Evolutionary conservation across 352 stramenopile species (phyloP).

Genomic region (Pythium sp.): DNA sequence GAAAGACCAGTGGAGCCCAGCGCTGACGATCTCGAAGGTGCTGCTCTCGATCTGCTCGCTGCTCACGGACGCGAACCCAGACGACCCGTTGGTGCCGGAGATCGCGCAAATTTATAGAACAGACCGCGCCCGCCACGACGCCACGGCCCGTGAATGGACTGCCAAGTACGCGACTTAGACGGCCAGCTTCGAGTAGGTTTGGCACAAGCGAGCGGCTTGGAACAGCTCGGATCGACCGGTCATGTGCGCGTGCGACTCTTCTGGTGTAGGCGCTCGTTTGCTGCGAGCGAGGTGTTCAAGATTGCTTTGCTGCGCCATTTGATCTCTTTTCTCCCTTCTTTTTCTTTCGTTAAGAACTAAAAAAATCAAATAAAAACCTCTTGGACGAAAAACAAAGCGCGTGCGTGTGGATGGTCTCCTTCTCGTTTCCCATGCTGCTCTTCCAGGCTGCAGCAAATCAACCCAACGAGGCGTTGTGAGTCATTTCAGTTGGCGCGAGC

Average conservation of each 20-base stretch:
- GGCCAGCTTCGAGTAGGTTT: conserved; percentile 12
- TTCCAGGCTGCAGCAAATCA: neutral
- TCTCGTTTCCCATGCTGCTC: neutral
- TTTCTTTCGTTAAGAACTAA: conserved; percentile 13
- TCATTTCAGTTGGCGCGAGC: neutral
- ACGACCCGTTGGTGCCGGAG: conserved; percentile 95
- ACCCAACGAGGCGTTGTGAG: neutral
- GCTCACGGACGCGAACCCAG: conserved; percentile 99
- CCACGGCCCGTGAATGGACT: conserved; percentile 96
- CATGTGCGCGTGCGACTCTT: neutral
- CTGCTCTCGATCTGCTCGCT: conserved; percentile 99
- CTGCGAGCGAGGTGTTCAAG: conserved; percentile 1
- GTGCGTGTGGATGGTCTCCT: neutral
- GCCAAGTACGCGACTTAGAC: conserved; percentile 98
- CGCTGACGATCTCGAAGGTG: conserved; percentile 99
- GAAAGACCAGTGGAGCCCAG: conserved; percentile 99
- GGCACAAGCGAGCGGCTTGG: conserved; percentile 6
- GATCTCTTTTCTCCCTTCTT: conserved; percentile 13
- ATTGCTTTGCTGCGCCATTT: conserved; percentile 13
- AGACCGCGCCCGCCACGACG: conserved; percentile 92
- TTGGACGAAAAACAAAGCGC: conserved; percentile 11
- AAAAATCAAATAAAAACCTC: conserved; percentile 11
- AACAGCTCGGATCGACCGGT: neutral
- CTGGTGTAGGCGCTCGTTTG: neutral
- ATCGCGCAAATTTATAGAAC: conserved; percentile 95